Evolutionary conservation across 192 early-diverging fungal genomes (phyloP), one percentile per base, ranked within the genome.

Genomic region (Backusella macrospora): DNA sequence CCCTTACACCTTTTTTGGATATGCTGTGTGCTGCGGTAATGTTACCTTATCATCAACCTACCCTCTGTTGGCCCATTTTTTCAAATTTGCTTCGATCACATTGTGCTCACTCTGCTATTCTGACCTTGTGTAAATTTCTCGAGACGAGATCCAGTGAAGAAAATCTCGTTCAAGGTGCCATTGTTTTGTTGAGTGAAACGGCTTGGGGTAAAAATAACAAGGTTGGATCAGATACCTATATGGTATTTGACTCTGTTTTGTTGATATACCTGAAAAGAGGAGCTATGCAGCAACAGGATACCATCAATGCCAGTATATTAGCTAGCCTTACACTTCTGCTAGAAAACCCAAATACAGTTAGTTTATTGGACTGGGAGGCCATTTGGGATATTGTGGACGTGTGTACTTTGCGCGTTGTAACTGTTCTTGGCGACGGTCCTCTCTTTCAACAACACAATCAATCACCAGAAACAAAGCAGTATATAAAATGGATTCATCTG

Each of bases 11-110:
- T 1, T 87, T 86, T 72, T 69, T 87, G 44, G 81, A 86, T 44
- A 82, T 90, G 34, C 77, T 90, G 12, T 89, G 85, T 43, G 71
- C 75, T 46, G 78, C 83, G 9, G 78, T 81, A 59, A 63, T 68
- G 39, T 47, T 68, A 49, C 62, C 63, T 14, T 45, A 71, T 38
- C n/a, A 43, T 5, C 43, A 18, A 55, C 48, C 9, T 18, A 39
- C 68, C 6, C 71, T 68, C 14, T 64, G 75, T 37, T 91, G 88
- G 89, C 74, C 80, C 37, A 88, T 90, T 59, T 87, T 90, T 73
- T 77, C 80, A 26, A 90, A 91, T 75, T 73, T 92, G 40, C 76
- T 92, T 67, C 82, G 81, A 49, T 89, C 87, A 38, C 90, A 90
- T 47, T 86, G 85, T 65, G 88, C 87, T 0, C 85, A 87, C n/a